These are phyloP conservation scores for Metarhizium rileyi DNA, from an alignment of 2,329 filamentous ascomycete species.

Conservation along the genomic window DNA sequence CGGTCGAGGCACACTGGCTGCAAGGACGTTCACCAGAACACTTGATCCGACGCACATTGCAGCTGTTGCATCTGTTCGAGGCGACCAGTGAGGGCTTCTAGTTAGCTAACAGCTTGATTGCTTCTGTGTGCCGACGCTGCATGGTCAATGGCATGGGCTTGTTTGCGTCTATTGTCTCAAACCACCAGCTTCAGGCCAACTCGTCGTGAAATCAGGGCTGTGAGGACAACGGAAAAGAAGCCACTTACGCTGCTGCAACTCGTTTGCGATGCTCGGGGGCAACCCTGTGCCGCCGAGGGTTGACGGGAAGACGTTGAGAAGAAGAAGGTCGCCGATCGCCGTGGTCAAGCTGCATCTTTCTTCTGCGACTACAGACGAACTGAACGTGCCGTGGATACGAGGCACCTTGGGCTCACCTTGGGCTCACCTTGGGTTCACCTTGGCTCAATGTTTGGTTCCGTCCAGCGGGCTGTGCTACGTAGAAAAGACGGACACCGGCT, in stretches of 20 bases:
- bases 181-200: background rate
- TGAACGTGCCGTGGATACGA: background rate
- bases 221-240: background rate
- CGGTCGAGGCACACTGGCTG: slow-evolving; percentile 31
- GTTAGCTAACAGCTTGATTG: background rate
- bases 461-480: background rate
- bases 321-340: slow-evolving; percentile 17
- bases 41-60: slow-evolving; percentile 42
- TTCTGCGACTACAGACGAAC: background rate
- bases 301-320: slow-evolving; percentile 35
- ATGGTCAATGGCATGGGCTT: too few relatives aligned
- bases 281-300: slow-evolving; percentile 39
- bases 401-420: background rate
- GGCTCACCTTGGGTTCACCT: too few relatives aligned
- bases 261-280: slow-evolving; percentile 36
- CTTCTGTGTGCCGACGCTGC: background rate
- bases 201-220: background rate
- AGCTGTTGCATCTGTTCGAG: slow-evolving; percentile 37
- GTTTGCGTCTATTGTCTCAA: background rate
- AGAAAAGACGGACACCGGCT: background rate
- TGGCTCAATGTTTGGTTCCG: too few relatives aligned
- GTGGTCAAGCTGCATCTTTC: slow-evolving; percentile 18
- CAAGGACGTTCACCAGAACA: slow-evolving; percentile 42
- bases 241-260: slow-evolving; percentile 35
- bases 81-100: background rate